Base-by-base conservation (phyloP, 805 yeast species). In the Pichia cabralensis region DNA sequence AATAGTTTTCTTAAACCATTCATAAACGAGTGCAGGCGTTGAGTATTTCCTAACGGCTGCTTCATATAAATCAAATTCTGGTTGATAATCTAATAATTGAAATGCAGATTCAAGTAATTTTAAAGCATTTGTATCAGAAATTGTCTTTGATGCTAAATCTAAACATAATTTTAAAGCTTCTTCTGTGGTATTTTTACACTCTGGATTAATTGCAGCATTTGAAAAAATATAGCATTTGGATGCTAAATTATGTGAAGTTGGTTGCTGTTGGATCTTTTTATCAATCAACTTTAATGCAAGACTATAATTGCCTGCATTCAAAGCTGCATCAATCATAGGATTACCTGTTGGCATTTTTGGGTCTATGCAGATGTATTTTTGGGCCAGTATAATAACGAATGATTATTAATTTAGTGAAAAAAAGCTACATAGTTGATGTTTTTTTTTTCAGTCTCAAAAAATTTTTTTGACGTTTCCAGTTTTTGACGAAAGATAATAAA, bases 1-100 rank as follows among this genome's bases (percentile, higher is more conserved):
- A 20, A 77, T 48, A 20, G 78, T 61, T 26, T 64, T 56, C 26
- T 64, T 64, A 49, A 76, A 76, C 86, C 89, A 82, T 22, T 60
- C 61, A 28, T 62, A 55, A 6, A 71, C 55, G 22, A 71, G 50
- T 8, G 61, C 62, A 28, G 63, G 56, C 5, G 67, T 62, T 4
- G 80, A 76, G 43, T 71, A 75, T 48, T 69, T 73, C 48, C 70
- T 69, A 28, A 70, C 64, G 3, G 77, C 76, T 35, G 61, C 67
- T 40, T 77, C 85, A 48, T 69, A 78, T 1, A 73, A 64, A 31
- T 58, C 63, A 35, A 71, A 74, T 0, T 52, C 53, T 11, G 50
- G 50, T 25, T 45, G 50, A 1, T 61, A 63, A n/a, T 60, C 50
- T 26, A 52, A 41, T 13, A 57, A 52, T 4, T 53, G 43, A 47